Percentiles rank a stretch among this genome's conserved stretches.
Conservation (phyloP, 2,329 filamentous ascomycete genomes). For the Colletotrichum musicola region DNA sequence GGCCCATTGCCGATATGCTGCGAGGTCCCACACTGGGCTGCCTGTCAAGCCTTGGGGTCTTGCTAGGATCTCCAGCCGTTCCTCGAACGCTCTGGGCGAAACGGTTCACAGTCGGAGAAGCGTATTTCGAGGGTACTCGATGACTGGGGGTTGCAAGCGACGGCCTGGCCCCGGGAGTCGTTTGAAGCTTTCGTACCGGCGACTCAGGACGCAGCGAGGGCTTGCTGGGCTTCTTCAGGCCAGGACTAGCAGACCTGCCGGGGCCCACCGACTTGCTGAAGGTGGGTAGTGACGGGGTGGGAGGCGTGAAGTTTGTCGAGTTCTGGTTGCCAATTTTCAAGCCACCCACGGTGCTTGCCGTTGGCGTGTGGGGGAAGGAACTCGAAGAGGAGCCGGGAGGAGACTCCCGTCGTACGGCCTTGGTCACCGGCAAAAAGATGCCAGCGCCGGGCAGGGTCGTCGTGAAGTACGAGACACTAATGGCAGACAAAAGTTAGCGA, state of each 20-base stretch:
- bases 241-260: constrained; percentile 75
- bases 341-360: constrained; percentile 69
- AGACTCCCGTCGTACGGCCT: constrained; percentile 78
- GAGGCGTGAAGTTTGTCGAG: constrained; percentile 72
- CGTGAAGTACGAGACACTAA: constrained; percentile 81
- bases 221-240: constrained; percentile 74
- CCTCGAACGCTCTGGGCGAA: constrained; percentile 75
- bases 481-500: constrained; percentile 41
- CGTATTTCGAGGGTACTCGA: constrained; percentile 68
- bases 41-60: constrained; percentile 62
- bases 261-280: constrained; percentile 92
- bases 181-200: constrained; percentile 77
- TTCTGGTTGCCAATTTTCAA: constrained; percentile 68
- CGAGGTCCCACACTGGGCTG: constrained; percentile 67
- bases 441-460: constrained; percentile 84
- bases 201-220: constrained; percentile 92
- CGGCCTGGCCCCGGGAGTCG: constrained; percentile 70
- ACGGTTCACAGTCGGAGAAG: constrained; percentile 71
- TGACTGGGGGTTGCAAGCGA: constrained; percentile 67
- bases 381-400: constrained; percentile 62
- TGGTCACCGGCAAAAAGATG: constrained; percentile 91
- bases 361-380: constrained; percentile 75
- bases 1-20: constrained; percentile 71
- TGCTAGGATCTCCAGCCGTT: constrained; percentile 71
- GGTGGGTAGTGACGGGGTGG: constrained; percentile 76